Evolutionary conservation across 2,329 filamentous ascomycete genomes (phyloP), one percentile per base, ranked within the genome.

Genomic region (Huntiella savannae): DNA sequence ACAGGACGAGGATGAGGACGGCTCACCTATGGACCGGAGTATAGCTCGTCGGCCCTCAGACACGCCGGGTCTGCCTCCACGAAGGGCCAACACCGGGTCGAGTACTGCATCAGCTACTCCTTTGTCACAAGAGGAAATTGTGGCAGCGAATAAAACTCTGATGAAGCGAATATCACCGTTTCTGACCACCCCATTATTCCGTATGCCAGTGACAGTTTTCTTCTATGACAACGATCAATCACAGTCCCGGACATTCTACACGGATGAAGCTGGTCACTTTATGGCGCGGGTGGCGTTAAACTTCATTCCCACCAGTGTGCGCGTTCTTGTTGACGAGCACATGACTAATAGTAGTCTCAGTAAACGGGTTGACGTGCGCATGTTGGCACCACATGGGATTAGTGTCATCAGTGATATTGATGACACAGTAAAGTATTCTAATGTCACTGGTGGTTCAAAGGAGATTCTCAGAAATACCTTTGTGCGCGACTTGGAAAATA

Each of bases 401-500:
- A 96, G 87, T 59, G 58, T 98, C 49, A 96, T 98, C 59, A 96
- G 85, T 58, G 91, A 98, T 58, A 91, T 98, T 52, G 91, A 98
- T 57, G 91, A 98, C 60, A 98, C 91, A 0, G 79, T 98, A 58
- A 98, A 98, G 60, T 81, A 86, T 55, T 95, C 91, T 15, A 92
- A 87, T 48, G 95, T 98, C 53, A 73, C 77, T 2, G 74, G 74
- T 45, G 91, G 92, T 5, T 81, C 88, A 1, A 79, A 86, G 49
- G 91, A 96, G 58, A 95, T 96, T 51, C 96, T 96, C 60, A 78
- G 88, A 49, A 96, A 95, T 59, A 91, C 86, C 0, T 98, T 98
- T 58, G 79, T 95, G 45, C 79, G 87, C 7, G 85, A 95, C 39
- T 66, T 96, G 1, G 68, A 64, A 3, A 85, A 88, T 50, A 68